phyloP scores from a whole-genome alignment of 106 monocot species.

The Allium sativum region DNA sequence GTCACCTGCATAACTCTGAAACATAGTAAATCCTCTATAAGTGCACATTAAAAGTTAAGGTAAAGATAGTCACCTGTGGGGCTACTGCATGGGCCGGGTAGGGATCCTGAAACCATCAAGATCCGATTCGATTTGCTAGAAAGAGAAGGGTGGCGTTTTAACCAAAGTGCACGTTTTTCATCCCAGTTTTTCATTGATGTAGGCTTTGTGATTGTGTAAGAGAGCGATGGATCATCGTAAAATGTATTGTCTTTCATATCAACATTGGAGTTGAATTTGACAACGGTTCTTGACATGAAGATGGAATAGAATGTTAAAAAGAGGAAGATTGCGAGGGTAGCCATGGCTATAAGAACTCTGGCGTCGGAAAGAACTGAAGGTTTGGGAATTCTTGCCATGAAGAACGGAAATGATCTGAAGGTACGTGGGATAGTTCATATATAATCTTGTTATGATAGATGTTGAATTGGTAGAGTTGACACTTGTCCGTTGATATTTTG shows the following conservation, averaged over 20 bases:
- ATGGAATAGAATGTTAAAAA: background rate
- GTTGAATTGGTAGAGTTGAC: too few relatives aligned
- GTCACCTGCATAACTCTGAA: slow-evolving; percentile 15
- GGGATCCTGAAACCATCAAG: slow-evolving; percentile 63
- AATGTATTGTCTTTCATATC: background rate
- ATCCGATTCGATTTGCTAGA: background rate
- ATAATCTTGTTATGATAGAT: too few relatives aligned
- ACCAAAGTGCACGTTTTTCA: slow-evolving; percentile 13
- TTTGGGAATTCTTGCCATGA: too few relatives aligned
- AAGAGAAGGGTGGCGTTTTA: slow-evolving; percentile 3
- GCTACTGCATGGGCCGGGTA: slow-evolving; percentile 30
- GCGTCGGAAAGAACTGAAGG: background rate
- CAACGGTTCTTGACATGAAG: background rate
- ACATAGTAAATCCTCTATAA: too few relatives aligned
- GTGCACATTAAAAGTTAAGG: too few relatives aligned
- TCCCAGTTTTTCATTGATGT: slow-evolving; percentile 10
- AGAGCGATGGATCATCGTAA: slow-evolving; percentile 15
- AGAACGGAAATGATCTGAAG: too few relatives aligned
- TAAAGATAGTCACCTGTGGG: background rate
- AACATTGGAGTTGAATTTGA: background rate
- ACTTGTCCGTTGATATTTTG: too few relatives aligned
- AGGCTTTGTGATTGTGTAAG: slow-evolving; percentile 4
- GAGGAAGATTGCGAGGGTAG: background rate
- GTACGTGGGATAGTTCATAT: too few relatives aligned
- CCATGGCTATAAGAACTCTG: background rate